These are phyloP conservation scores for Hortiboletus flavorubellus DNA, from an alignment of 768 basidiomycete species.

Conservation along the genomic window DNA sequence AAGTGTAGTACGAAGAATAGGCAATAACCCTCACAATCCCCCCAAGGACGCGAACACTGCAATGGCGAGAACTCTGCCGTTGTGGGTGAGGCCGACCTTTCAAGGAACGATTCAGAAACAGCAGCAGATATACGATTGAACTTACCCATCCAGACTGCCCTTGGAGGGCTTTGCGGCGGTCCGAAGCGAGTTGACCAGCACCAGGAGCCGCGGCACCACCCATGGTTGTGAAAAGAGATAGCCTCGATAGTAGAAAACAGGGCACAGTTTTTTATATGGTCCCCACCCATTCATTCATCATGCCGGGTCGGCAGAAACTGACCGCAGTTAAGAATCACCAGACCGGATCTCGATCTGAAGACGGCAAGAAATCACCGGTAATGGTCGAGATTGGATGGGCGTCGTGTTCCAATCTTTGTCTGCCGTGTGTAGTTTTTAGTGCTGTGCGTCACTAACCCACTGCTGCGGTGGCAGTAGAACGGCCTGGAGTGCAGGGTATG, in stretches of 20 bases:
- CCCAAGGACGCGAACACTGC: slow-evolving; percentile 12
- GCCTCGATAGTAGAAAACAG: neutral
- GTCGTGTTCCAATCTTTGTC: neutral
- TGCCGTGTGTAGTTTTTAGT: no score
- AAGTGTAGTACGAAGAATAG: no score
- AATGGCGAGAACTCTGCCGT: slow-evolving; percentile 53
- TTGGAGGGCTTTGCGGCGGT: slow-evolving; percentile 51
- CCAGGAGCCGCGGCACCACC: slow-evolving; percentile 40
- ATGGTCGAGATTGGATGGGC: neutral
- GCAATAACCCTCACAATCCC: no score
- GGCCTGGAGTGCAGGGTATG: neutral
- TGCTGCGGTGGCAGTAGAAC: no score
- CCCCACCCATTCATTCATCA: no score
- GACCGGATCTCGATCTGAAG: neutral
- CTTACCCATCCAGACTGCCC: slow-evolving; percentile 68
- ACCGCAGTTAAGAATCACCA: neutral
- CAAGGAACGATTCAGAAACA: neutral
- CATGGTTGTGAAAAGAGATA: slow-evolving; percentile 31
- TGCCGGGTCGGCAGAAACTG: neutral
- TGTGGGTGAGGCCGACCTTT: slow-evolving; percentile 32
- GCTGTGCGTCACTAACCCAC: no score
- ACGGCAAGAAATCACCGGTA: neutral
- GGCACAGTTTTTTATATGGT: neutral
- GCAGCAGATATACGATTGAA: neutral
- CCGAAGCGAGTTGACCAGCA: slow-evolving; percentile 33